Conservation (phyloP, 2,329 filamentous ascomycete genomes). For the Penicillium sp. region DNA sequence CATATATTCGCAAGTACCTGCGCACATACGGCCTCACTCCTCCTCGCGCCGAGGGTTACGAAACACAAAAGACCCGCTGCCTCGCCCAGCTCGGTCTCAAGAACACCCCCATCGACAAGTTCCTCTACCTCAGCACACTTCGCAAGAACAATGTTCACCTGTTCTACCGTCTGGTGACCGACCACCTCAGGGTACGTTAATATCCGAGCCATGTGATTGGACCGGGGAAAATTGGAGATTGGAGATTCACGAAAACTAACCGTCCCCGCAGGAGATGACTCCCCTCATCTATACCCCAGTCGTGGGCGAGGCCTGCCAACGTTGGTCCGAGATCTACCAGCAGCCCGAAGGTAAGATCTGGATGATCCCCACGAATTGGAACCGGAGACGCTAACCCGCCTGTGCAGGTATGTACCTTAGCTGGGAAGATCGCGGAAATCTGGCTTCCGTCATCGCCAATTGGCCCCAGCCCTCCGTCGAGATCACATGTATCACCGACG, state of each 20-base stretch:
- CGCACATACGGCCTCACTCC: constrained; percentile 54
- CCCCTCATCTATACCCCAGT: constrained; percentile 54
- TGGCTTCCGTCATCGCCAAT: constrained; percentile 84
- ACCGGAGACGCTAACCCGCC: constrained; percentile 25
- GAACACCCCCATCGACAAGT: constrained; percentile 51
- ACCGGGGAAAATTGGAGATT: neutral
- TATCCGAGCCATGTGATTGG: constrained; percentile 8
- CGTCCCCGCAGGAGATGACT: constrained; percentile 44
- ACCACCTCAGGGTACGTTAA: constrained; percentile 46
- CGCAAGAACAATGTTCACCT: constrained; percentile 55
- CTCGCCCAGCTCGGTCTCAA: constrained; percentile 51
- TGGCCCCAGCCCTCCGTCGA: constrained; percentile 89
- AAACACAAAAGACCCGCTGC: constrained; percentile 52
- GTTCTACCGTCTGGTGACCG: constrained; percentile 53
- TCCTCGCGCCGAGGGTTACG: constrained; percentile 51
- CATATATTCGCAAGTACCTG: constrained; percentile 54
- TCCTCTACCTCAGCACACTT: constrained; percentile 51
- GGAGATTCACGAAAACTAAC: constrained; percentile 15
- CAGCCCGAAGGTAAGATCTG: constrained; percentile 72
- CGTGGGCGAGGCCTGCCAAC: constrained; percentile 90
- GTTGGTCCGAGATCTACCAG: constrained; percentile 95
- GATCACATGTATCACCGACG: constrained; percentile 96
- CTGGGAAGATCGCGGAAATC: constrained; percentile 88
- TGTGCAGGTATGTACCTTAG: constrained; percentile 78
- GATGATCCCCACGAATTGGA: constrained; percentile 21